Conservation (phyloP, 257 asterid genomes). For the Apocynum venetum region DNA sequence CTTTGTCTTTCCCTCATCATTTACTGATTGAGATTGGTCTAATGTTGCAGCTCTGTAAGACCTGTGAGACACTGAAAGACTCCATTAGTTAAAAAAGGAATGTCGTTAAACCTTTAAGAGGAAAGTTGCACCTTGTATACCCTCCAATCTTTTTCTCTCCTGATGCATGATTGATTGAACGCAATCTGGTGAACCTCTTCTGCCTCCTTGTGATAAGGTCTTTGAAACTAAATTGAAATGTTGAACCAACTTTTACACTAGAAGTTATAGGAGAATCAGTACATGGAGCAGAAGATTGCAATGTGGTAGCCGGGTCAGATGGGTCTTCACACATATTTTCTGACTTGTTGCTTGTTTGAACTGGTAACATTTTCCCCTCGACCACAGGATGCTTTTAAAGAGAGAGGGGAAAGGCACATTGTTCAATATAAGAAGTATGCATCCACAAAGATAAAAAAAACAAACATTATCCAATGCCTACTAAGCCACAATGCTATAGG, state of each 20-base stretch:
- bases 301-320: constrained; percentile 30
- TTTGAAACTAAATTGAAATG: constrained; percentile 68
- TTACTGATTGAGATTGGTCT: constrained; percentile 58
- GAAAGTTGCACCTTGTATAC: constrained; percentile 30
- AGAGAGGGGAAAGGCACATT: background rate
- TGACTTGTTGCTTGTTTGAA: constrained; percentile 32
- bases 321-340: constrained; percentile 26
- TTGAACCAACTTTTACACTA: constrained; percentile 50
- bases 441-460: background rate
- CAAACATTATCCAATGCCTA: background rate
- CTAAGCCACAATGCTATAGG: background rate
- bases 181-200: constrained; percentile 59
- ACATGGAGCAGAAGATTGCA: constrained; percentile 35
- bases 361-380: constrained; percentile 31
- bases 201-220: constrained; percentile 72
- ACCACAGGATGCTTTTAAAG: constrained; percentile 27
- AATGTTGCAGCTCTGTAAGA: constrained; percentile 74
- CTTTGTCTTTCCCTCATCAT: constrained; percentile 69
- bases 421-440: constrained; percentile 18
- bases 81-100: constrained; percentile 15
- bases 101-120: background rate
- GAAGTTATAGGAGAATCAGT: constrained; percentile 49
- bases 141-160: constrained; percentile 43
- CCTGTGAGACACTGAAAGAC: constrained; percentile 33
- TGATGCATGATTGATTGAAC: constrained; percentile 31